These are phyloP conservation scores for Aspergillus flavus DNA, from an alignment of 2,329 filamentous ascomycete genomes.

Conservation along the genomic window DNA sequence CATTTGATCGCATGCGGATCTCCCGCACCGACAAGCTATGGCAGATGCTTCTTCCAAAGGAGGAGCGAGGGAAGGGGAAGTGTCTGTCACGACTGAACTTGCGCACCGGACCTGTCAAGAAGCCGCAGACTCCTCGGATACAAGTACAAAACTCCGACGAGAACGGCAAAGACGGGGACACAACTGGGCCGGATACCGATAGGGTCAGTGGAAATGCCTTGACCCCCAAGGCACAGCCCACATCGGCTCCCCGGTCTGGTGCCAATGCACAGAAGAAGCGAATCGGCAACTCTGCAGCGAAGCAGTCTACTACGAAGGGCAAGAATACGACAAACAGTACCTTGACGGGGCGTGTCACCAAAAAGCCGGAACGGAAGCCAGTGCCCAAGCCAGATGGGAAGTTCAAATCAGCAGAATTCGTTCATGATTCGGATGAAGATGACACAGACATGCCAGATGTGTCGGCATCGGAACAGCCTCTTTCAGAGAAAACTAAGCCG, in stretches of 20 bases:
- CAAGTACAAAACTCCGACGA: slow-evolving; percentile 42
- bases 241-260: slow-evolving; percentile 29
- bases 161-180: slow-evolving; percentile 35
- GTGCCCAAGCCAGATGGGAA: slow-evolving; percentile 45
- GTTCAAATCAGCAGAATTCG: slow-evolving; percentile 57
- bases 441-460: slow-evolving; percentile 46
- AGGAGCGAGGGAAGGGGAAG: slow-evolving; percentile 65
- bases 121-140: slow-evolving; percentile 40
- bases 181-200: slow-evolving; percentile 43
- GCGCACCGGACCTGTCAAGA: slow-evolving; percentile 42
- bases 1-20: slow-evolving; percentile 64
- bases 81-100: slow-evolving; percentile 62
- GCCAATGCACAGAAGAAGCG: slow-evolving; percentile 39
- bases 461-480: slow-evolving; percentile 24
- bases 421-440: slow-evolving; percentile 56
- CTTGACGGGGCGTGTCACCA: slow-evolving; percentile 45
- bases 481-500: slow-evolving; percentile 19
- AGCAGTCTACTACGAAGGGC: slow-evolving; percentile 46
- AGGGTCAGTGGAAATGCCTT: slow-evolving; percentile 27
- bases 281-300: slow-evolving; percentile 45
- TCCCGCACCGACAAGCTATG: slow-evolving; percentile 63
- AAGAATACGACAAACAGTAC: slow-evolving; percentile 55
- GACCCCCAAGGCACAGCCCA: slow-evolving; percentile 32
- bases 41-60: slow-evolving; percentile 62
- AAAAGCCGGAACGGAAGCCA: slow-evolving; percentile 48